phyloP scores from a whole-genome alignment of 345 rosid genomes.

The Boechera divaricarpa region DNA sequence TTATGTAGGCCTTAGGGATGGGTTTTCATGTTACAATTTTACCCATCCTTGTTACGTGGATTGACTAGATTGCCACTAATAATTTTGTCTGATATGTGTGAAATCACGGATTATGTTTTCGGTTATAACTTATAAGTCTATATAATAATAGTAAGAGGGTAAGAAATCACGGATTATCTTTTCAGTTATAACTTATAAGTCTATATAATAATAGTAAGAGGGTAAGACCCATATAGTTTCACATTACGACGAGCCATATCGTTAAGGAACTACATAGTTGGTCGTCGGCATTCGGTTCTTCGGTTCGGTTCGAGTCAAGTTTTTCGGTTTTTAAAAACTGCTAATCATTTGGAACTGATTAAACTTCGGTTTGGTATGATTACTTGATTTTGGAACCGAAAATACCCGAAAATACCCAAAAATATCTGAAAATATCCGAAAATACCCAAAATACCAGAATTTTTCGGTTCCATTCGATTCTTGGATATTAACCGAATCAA shows the following conservation, averaged over 20 bases:
- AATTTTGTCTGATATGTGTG: conserved; percentile 31
- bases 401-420: too few species aligned
- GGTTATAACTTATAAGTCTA: not conserved
- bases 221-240: conserved; percentile 9
- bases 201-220: not conserved
- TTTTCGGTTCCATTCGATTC: too few species aligned
- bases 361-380: too few species aligned
- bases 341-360: too few species aligned
- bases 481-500: too few species aligned
- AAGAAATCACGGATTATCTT: conserved; percentile 28
- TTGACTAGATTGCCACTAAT: conserved; percentile 39
- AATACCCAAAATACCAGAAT: too few species aligned
- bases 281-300: not conserved
- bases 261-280: not conserved
- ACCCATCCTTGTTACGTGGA: not conserved
- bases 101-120: conserved; percentile 29
- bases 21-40: not conserved
- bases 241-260: conserved; percentile 19
- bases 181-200: not conserved
- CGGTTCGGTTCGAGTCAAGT: too few species aligned
- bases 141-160: not conserved
- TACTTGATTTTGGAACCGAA: too few species aligned
- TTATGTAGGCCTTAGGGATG: conserved; percentile 33
- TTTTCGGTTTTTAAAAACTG: too few species aligned
- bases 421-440: too few species aligned